Conservation (phyloP, 2,329 filamentous ascomycete species). For the Verticillium klebahnii region DNA sequence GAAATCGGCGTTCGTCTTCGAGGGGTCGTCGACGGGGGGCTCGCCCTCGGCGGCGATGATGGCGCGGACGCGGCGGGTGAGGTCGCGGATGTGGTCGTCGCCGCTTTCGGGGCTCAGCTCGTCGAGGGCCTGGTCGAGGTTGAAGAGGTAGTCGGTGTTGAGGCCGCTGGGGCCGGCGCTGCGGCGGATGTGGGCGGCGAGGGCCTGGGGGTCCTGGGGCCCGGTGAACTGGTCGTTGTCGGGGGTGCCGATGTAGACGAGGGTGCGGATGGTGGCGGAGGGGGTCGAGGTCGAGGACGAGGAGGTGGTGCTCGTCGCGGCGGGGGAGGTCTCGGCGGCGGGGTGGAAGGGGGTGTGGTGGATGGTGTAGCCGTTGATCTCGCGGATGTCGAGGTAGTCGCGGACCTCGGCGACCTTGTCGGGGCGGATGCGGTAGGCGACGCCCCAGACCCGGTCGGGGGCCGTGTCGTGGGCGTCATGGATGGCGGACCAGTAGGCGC, state of each 20-base stretch:
- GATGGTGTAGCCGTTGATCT: slow-evolving; percentile 96
- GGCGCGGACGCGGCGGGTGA: slow-evolving; percentile 66
- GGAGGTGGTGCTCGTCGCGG: slow-evolving; percentile 12
- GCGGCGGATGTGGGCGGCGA: slow-evolving; percentile 76
- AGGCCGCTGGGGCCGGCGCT: slow-evolving; percentile 80
- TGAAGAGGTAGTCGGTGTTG: slow-evolving; percentile 85
- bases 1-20: slow-evolving; percentile 13
- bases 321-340: slow-evolving; percentile 31
- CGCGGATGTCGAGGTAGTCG: slow-evolving; percentile 88
- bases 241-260: slow-evolving; percentile 94
- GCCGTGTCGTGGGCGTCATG: slow-evolving; percentile 60
- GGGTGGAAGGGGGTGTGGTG: slow-evolving; percentile 84
- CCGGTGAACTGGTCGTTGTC: slow-evolving; percentile 90
- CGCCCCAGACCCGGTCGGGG: slow-evolving; percentile 76
- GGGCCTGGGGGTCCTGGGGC: slow-evolving; percentile 68
- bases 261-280: slow-evolving; percentile 38
- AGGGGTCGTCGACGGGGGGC: slow-evolving; percentile 8
- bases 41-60: slow-evolving; percentile 40
- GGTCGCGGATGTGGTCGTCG: slow-evolving; percentile 79
- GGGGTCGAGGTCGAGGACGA: slow-evolving; percentile 19
- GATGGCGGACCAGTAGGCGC: slow-evolving; percentile 75
- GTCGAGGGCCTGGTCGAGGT: slow-evolving; percentile 70
- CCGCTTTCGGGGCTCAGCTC: slow-evolving; percentile 70
- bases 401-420: slow-evolving; percentile 74
- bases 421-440: slow-evolving; percentile 78